Conservation (phyloP, 352 stramenopile species). For the Globisporangium cystogenes region DNA sequence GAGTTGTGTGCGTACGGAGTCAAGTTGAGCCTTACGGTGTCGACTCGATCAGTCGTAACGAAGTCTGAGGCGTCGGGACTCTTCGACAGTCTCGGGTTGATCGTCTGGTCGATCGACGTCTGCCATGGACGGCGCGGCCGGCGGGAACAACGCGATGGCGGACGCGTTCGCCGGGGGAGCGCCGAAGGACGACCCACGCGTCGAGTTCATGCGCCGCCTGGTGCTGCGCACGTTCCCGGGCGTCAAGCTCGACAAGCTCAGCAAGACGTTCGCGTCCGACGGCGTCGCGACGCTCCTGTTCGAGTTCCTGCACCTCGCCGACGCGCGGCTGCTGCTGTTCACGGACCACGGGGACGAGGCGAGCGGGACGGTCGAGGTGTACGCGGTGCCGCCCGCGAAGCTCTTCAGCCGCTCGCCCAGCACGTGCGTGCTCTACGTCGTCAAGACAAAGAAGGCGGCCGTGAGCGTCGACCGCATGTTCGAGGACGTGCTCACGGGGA, state of each 20-base stretch:
- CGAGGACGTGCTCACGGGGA: conserved; percentile 72
- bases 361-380: conserved; percentile 50
- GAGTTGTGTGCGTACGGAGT: too few relatives aligned
- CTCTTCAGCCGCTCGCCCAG: conserved; percentile 26
- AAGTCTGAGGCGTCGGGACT: too few relatives aligned
- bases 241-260: conserved; percentile 51
- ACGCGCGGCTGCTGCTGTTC: conserved; percentile 56
- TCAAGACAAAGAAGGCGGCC: conserved; percentile 62
- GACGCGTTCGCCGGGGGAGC: too few relatives aligned
- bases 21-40: too few relatives aligned
- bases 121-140: too few relatives aligned
- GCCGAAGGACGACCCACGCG: conserved; percentile 49
- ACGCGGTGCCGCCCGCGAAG: conserved; percentile 42
- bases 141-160: too few relatives aligned
- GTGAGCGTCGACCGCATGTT: conserved; percentile 55
- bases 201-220: conserved; percentile 61
- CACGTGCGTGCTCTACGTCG: conserved; percentile 60
- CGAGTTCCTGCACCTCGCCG: conserved; percentile 63
- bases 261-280: conserved; percentile 60
- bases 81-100: too few relatives aligned
- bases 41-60: too few relatives aligned
- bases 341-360: conserved; percentile 62
- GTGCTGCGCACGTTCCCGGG: conserved; percentile 62
- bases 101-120: too few relatives aligned
- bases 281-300: conserved; percentile 52